phyloP scores from a whole-genome alignment of 768 basidiomycete genomes.

The Mycena alexandri region DNA sequence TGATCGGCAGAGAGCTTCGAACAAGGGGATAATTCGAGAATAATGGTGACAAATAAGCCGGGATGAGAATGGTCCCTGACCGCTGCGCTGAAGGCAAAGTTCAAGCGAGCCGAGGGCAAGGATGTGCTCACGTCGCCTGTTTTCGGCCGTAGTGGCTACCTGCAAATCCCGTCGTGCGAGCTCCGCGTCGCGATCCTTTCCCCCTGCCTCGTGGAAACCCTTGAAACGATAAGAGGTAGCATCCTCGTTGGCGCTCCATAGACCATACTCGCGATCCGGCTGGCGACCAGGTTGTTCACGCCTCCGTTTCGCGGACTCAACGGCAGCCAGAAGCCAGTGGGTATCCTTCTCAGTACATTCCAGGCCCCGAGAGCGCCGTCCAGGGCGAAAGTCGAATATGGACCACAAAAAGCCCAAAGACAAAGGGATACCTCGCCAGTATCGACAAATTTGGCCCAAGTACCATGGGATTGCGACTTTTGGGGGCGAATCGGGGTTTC shows the following conservation, averaged over 20 bases:
- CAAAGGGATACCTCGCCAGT: conserved; percentile 8
- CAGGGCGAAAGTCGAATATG: not conserved
- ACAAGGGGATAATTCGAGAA: not conserved
- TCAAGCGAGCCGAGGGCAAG: not conserved
- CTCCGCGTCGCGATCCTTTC: not conserved
- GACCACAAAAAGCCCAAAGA: conserved; percentile 9
- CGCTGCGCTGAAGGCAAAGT: not conserved
- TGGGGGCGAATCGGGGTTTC: not conserved
- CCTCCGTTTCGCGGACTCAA: not conserved
- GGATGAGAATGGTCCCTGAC: not conserved
- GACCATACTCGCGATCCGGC: too few relatives aligned
- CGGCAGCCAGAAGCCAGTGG: not conserved
- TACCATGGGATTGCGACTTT: conserved; percentile 1
- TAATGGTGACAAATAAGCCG: not conserved
- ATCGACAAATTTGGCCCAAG: conserved; percentile 4
- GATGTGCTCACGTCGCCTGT: not conserved
- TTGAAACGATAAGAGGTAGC: too few relatives aligned
- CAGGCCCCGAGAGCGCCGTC: not conserved
- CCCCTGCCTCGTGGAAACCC: not conserved
- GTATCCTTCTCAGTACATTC: too few relatives aligned
- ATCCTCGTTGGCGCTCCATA: too few relatives aligned
- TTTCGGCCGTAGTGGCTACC: not conserved
- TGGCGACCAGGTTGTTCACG: too few relatives aligned
- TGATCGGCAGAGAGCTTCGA: not conserved
- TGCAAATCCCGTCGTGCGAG: too few relatives aligned